Evolutionary conservation across 2,329 filamentous ascomycete species (phyloP), one percentile per base, ranked within the genome.

Genomic region (Dactylellina parvicollis): DNA sequence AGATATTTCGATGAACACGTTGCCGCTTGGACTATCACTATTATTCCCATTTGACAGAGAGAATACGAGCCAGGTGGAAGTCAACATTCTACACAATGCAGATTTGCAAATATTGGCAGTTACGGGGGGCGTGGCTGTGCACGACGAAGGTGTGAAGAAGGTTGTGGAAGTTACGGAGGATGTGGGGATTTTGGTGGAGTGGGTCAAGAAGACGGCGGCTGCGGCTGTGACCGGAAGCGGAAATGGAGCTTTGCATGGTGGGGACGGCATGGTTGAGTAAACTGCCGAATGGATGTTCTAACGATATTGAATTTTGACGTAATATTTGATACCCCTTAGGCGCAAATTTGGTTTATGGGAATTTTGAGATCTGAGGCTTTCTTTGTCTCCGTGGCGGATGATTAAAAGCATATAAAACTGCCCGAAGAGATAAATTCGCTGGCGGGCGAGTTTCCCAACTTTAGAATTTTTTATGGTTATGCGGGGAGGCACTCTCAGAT

Each of bases 141-240:
- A 72, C 28, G 28, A 75, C 70, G 72, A 66, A 18, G 42, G 32
- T 30, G 50, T 77, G 3, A 71, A 72, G 18, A 42, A 72, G 30
- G 71, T 61, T 36, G 47, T 74, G 8, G 76, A 76, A 28, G 57
- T 72, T 28, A 65, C 56, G 16, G 75, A 75, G 32, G 74, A 67
- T n/a, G 70, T 78, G 10, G 55, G 66, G 16, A 40, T 78, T 30
- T 61, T 72, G 1, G 75, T 75, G 12, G 76, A 75, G 32, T 75
- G 72, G 72, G 18, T 72, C 36, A 61, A 42, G 50, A 61, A 24
- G 44, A 49, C 38, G 40, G 32, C 22, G 20, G 18, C 4, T 20
- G 40, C 24, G 18, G 16, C 12, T 5, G 34, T 46, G 18, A 3
- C 2, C 10, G 54, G 54, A n/a, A 40, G 40, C 3, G 24, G 30